phyloP scores from a whole-genome alignment of 2,329 filamentous ascomycete species.

The Colletotrichum tropicale region DNA sequence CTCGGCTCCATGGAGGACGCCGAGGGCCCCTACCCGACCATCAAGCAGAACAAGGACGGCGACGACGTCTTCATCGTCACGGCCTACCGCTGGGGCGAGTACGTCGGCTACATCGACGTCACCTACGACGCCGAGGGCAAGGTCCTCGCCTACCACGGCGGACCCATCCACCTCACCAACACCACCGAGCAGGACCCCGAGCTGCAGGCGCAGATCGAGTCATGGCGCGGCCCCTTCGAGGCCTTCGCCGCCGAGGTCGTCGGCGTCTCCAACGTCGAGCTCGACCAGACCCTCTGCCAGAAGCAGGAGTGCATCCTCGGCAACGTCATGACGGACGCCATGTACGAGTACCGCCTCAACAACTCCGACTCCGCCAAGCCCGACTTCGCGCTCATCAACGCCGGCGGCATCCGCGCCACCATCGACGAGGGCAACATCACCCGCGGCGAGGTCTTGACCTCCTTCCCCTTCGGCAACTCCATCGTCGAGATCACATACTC shows the following conservation, averaged over 20 bases:
- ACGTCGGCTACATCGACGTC: conserved; percentile 70
- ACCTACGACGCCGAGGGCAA: conserved; percentile 65
- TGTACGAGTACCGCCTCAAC: conserved; percentile 64
- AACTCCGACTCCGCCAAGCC: conserved; percentile 43
- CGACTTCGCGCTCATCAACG: conserved; percentile 66
- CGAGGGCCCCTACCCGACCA: conserved; percentile 67
- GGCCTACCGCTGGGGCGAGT: conserved; percentile 72
- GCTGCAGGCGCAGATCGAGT: conserved; percentile 62
- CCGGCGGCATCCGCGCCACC: conserved; percentile 66
- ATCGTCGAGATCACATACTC: conserved; percentile 61
- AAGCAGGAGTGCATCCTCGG: conserved; percentile 62
- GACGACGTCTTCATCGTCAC: conserved; percentile 74
- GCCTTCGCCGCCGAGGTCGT: conserved; percentile 62
- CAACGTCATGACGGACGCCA: conserved; percentile 62
- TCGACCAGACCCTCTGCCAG: conserved; percentile 66
- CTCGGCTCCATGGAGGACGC: conserved; percentile 64
- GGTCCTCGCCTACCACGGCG: conserved; percentile 66
- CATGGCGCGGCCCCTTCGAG: conserved; percentile 66
- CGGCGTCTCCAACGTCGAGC: conserved; percentile 55
- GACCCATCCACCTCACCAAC: conserved; percentile 68
- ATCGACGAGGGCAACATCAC: conserved; percentile 67
- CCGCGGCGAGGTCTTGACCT: conserved; percentile 65
- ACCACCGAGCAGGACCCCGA: conserved; percentile 58
- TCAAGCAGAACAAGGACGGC: conserved; percentile 63
- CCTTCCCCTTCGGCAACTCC: conserved; percentile 70